Evolutionary conservation across 768 basidiomycete genomes (phyloP), one percentile per base, ranked within the genome.

Genomic region (Termitomyces sp.): DNA sequence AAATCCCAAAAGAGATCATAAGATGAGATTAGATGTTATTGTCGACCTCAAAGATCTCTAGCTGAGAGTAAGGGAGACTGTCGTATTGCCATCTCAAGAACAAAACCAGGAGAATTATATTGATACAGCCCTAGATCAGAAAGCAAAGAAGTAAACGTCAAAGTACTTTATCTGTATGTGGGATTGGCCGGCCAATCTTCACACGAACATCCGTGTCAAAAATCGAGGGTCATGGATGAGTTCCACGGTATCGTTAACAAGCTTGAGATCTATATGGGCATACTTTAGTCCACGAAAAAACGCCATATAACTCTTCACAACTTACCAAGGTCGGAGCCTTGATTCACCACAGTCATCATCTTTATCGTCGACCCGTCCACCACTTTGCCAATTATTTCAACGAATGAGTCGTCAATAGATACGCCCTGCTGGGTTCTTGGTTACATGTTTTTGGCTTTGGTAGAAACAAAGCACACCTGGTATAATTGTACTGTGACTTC

Each of bases 341-440:
- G 67, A 62, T 78, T 77, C 56, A 84, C 76, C 52, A 71, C 72
- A 1, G 68, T 70, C 62, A 84, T 60, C 68, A 84, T 77, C 64
- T 81, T 82, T 61, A 92, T 68, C 2, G 77, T 80, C 15, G 80
- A 74, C 24, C 81, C 71, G 56, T 82, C 74, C 22, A 74, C 54
- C 21, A 83, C 88, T 5, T 66, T 76, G 6, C 88, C 89, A 28
- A 91, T 76, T 51, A 91, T 71, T 66, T 92, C 90, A 45, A 87
- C 71, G 58, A 71, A 89, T 2, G 78, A 70, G 50, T 81, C 82
- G 2, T 70, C 68, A 50, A 85, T 70, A 45, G 74, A 68, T 24
- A 74, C 65, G 55, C 73, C 75, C 77, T 81, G 51, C 40, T 38
- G 30, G n/a, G 49, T 49, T 41, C 17, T 45, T 19, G 43, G 52